Evolutionary conservation across 805 yeast species (phyloP).

Genomic region (Grigorovia transvaalensis): DNA sequence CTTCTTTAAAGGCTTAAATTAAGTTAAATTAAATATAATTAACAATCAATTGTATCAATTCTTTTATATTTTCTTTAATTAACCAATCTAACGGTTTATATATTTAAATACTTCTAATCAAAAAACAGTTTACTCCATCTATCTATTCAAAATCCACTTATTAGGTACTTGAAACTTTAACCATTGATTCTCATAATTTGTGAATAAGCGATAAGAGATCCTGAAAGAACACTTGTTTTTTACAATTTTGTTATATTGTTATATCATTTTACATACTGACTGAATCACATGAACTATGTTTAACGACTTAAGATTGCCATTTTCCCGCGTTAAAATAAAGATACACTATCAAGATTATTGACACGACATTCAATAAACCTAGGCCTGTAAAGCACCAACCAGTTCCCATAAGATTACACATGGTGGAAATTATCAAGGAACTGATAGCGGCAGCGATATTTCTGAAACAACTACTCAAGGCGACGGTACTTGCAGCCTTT

Average conservation of each 20-base stretch:
- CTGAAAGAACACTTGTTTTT: too few species aligned
- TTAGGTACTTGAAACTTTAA: not conserved
- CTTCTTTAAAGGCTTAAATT: conserved; percentile 82
- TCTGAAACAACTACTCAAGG: conserved; percentile 43
- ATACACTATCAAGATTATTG: conserved; percentile 15
- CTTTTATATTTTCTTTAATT: not conserved
- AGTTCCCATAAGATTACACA: conserved; percentile 32
- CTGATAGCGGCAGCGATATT: conserved; percentile 46
- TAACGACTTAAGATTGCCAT: conserved; percentile 10
- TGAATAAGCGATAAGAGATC: too few species aligned
- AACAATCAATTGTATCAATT: not conserved
- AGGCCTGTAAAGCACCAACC: conserved; percentile 49
- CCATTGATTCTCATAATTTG: too few species aligned
- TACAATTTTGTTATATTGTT: too few species aligned
- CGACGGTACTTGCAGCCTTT: conserved; percentile 44
- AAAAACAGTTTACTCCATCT: not conserved
- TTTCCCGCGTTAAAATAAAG: conserved; percentile 13
- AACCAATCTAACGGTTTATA: not conserved
- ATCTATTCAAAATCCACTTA: not conserved
- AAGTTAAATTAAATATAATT: not conserved
- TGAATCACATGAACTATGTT: not conserved
- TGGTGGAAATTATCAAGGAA: conserved; percentile 34
- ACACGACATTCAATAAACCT: conserved; percentile 29
- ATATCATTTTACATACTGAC: not conserved
- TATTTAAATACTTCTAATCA: not conserved